Conservation (phyloP, 192 early-diverging fungal species). For the Obelidium mucronatum region DNA sequence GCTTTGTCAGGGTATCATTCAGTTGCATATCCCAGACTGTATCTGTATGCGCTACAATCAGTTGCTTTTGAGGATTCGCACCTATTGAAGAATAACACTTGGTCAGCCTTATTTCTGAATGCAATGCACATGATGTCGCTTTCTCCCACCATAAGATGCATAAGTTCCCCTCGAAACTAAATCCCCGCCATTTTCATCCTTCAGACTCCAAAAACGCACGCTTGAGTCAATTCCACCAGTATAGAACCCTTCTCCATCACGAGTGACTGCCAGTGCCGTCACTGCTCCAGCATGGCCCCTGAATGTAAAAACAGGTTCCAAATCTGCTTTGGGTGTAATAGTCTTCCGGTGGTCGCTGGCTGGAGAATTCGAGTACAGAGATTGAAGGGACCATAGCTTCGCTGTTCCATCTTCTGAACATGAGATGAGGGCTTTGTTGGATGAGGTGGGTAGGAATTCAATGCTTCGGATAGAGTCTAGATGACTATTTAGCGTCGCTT, state of each 20-base stretch:
- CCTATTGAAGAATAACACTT: no score
- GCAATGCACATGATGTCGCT: no score
- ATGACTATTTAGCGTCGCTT: constrained; percentile 68
- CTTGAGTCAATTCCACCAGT: constrained; percentile 80
- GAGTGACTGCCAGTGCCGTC: constrained; percentile 69
- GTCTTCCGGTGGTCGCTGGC: constrained; percentile 7
- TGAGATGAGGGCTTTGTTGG: constrained; percentile 56
- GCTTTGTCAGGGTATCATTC: constrained; percentile 45
- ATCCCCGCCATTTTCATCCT: constrained; percentile 54
- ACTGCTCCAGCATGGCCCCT: constrained; percentile 77
- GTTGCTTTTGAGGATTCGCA: constrained; percentile 45
- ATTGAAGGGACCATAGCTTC: constrained; percentile 75
- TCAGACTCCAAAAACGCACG: constrained; percentile 63
- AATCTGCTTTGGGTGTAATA: constrained; percentile 46
- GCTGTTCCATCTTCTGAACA: constrained; percentile 84
- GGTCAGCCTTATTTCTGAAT: no score
- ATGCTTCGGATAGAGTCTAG: constrained; percentile 73
- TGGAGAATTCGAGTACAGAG: neutral
- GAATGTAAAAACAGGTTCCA: constrained; percentile 75
- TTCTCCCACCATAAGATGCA: neutral
- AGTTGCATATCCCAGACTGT: constrained; percentile 85
- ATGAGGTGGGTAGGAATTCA: constrained; percentile 58
- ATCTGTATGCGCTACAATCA: constrained; percentile 82
- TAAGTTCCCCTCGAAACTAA: constrained; percentile 7
- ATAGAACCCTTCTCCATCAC: constrained; percentile 66